Evolutionary conservation across 345 rosid genomes (phyloP), one percentile per base, ranked within the genome.

Genomic region (Eucalyptus viminalis): DNA sequence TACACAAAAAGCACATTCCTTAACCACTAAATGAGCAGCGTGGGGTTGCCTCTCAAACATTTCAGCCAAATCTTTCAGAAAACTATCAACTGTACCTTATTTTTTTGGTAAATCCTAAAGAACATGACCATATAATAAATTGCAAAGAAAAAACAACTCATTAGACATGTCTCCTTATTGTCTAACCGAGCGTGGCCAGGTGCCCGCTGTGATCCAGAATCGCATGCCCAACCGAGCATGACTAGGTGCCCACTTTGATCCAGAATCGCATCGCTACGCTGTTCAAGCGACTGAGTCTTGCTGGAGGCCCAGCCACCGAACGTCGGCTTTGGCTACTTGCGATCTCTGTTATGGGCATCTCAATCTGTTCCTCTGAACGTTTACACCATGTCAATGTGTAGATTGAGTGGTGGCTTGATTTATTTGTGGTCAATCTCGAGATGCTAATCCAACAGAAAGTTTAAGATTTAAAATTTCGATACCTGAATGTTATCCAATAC

Each of bases 221-320:
- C 62, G 27, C 6, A 56, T 0, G n/a, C n/a, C n/a, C n/a, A 49
- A 49, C 14, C 4, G 14, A 49, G 49, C 14, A 2, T 49, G 49
- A 14, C 49, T 2, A 12, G 11, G 62, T 56, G 62, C 62, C 13
- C 11, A 12, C 29, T 24, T 11, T 56, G 62, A 24, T 56, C 62
- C 3, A 9, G 1, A 56, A 56, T 56, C 62, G 27, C 6, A 56
- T 0, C 62, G 1, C 6, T 56, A 56, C 0, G 13, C 2, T 54
- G 27, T 54, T 54, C 27, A 54, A 54, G 60, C 25, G 6, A 56
- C 13, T 0, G 12, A 56, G 62, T 56, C 29, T 56, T 56, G 62
- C 6, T 56, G 1, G 62, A 53, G 62, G 62, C 29, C 27, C 2
- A 17, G 24, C 56, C 56, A 53, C 56, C 1, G 24, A 53, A 22